phyloP scores from a whole-genome alignment of 1,284 basidiomycete genomes.

The Ganoderma lucidum region DNA sequence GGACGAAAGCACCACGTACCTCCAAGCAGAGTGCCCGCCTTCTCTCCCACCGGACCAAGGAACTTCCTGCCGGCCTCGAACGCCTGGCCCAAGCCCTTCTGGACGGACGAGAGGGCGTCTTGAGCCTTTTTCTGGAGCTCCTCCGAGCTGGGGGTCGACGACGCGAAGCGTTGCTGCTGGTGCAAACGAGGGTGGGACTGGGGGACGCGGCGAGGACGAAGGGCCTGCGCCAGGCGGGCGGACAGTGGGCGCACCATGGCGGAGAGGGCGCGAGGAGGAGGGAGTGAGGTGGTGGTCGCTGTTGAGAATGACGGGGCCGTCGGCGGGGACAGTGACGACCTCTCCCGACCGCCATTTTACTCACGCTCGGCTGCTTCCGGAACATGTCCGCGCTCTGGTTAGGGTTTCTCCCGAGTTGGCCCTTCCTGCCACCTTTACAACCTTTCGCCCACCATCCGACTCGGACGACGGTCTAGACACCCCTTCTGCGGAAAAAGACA shows the following conservation, averaged over 20 bases:
- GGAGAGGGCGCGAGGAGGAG: conserved; percentile 31
- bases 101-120: conserved; percentile 65
- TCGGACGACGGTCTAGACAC: not conserved
- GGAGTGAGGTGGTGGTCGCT: conserved; percentile 33
- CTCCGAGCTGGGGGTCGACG: conserved; percentile 43
- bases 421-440: not conserved
- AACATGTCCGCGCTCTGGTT: not conserved
- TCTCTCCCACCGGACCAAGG: conserved; percentile 68
- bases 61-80: conserved; percentile 61
- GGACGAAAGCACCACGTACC: conserved; percentile 53
- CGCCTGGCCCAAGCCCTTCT: conserved; percentile 62
- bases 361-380: conserved; percentile 32
- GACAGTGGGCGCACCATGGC: conserved; percentile 40
- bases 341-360: conserved; percentile 31
- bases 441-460: not conserved
- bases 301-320: conserved; percentile 34
- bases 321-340: conserved; percentile 33
- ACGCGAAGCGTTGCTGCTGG: conserved; percentile 40
- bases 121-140: conserved; percentile 72
- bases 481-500: not conserved
- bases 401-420: conserved; percentile 2
- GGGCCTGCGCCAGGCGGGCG: conserved; percentile 40
- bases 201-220: conserved; percentile 38
- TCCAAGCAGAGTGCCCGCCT: conserved; percentile 67
- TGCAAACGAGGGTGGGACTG: conserved; percentile 31